Base-by-base conservation (phyloP, 176 grass and related monocot genomes). In the Metroxylon sagu region DNA sequence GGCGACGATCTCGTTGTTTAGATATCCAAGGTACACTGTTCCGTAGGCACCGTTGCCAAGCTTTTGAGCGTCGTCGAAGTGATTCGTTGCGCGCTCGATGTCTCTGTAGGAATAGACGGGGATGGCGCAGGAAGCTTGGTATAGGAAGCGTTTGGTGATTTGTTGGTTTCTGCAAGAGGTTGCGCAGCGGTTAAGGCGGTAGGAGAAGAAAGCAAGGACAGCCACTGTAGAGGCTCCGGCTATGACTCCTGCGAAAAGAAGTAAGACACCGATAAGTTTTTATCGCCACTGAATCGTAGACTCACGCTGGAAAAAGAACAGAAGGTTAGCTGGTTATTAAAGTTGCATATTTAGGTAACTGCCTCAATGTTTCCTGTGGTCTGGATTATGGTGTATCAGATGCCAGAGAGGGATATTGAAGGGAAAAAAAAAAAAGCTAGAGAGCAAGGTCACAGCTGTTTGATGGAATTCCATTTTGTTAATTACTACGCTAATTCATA, bases 21-120 rank as follows among this genome's bases (percentile, higher is more conserved):
- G 69, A 70, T 82, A 76, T 52, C 87, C 93, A 51, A 92, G 70
- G 71, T 98, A 98, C 16, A 98, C 93, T 14, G 87, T 98, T 62
- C 84, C 84, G 58, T 88, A 98, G 6, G 75, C 93, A 49, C 93
- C 93, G 14, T 72, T 72, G 70, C 93, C 93, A 29, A 92, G 81
- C 62, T 73, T 85, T 61, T 90, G 75, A 2, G 78, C 74, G 70
- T 85, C 66, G 26, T 81, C 78, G 71, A 92, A 98, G 53, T 73
- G 77, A 70, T 80, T 80, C 50, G 93, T 92, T 18, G 93, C 93
- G 26, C 78, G 81, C 43, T 78, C 53, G 50, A 97, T 72, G 65
- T 92, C 84, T 35, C 29, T 18, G 71, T 85, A 91, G 29, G 93
- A 74, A 78, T 92, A 98, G 54, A 85, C 67, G 10, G 78, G 81